These are phyloP conservation scores for Pterulicium gracile DNA, from an alignment of 1,284 basidiomycete species.

Conservation along the genomic window DNA sequence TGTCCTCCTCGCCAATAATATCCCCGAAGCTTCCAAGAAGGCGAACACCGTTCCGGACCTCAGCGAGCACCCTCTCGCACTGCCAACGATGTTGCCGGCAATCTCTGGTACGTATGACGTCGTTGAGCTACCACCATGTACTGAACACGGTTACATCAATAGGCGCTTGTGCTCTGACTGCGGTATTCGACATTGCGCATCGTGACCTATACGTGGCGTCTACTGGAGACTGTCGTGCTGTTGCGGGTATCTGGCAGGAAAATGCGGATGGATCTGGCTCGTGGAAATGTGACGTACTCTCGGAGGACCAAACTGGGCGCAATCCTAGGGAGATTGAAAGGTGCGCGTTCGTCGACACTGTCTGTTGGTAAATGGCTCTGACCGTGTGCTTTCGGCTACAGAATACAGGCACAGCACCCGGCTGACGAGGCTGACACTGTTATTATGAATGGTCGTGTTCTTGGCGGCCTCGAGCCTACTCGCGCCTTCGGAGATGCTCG, in stretches of 20 bases:
- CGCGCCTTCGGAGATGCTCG: constrained; percentile 93
- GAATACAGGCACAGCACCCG: constrained; percentile 88
- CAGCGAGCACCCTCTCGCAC: constrained; percentile 56
- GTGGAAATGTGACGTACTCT: constrained; percentile 89
- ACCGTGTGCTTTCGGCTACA: constrained; percentile 19
- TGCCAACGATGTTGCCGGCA: constrained; percentile 70
- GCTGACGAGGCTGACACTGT: constrained; percentile 71
- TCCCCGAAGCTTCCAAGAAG: constrained; percentile 39
- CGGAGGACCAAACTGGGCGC: constrained; percentile 91
- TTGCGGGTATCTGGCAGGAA: constrained; percentile 86
- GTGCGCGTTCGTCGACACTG: not conserved
- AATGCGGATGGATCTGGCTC: constrained; percentile 43
- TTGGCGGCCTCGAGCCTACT: constrained; percentile 91
- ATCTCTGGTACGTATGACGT: constrained; percentile 40
- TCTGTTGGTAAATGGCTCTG: constrained; percentile 23
- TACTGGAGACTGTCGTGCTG: constrained; percentile 91
- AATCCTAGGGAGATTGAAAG: constrained; percentile 75
- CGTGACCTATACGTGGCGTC: constrained; percentile 82
- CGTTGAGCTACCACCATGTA: constrained; percentile 2
- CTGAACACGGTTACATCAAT: constrained; percentile 11
- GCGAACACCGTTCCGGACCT: constrained; percentile 52
- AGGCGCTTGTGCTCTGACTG: constrained; percentile 85
- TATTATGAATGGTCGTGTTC: constrained; percentile 76
- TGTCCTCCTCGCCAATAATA: constrained; percentile 51
- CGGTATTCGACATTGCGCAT: constrained; percentile 76